Conservation (phyloP, 2,329 filamentous ascomycete species). For the Penicillium sp. region DNA sequence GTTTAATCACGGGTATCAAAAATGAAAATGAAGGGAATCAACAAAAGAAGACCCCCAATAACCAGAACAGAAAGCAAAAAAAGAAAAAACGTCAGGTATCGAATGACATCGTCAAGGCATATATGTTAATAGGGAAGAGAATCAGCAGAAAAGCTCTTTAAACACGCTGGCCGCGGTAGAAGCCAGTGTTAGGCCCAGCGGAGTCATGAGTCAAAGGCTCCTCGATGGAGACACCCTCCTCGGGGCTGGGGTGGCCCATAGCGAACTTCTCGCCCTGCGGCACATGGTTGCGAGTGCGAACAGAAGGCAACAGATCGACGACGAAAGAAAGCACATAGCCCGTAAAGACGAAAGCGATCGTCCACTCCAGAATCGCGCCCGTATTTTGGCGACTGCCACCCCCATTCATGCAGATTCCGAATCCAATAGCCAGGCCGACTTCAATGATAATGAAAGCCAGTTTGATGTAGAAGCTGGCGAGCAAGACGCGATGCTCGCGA, state of each 20-base stretch:
- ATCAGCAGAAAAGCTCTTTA: conserved; percentile 8
- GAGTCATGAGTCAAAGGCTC: conserved; percentile 43
- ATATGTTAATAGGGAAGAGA: conserved; percentile 2
- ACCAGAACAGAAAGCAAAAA: background rate
- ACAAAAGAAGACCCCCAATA: background rate
- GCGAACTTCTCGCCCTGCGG: conserved; percentile 45
- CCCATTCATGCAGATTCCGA: conserved; percentile 57
- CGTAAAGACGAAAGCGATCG: conserved; percentile 80
- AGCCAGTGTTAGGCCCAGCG: conserved; percentile 31
- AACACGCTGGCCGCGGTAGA: conserved; percentile 33
- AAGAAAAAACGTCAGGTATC: conserved; percentile 2
- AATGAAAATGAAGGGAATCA: background rate
- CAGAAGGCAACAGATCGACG: conserved; percentile 81
- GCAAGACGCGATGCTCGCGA: conserved; percentile 68
- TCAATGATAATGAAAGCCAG: conserved; percentile 81
- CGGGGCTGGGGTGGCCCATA: conserved; percentile 18
- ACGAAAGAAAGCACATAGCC: conserved; percentile 86
- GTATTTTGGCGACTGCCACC: conserved; percentile 58
- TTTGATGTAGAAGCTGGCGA: conserved; percentile 84
- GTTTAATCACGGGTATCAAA: conserved; percentile 2
- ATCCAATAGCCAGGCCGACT: conserved; percentile 66
- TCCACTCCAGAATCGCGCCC: conserved; percentile 78
- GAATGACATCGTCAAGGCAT: conserved; percentile 7
- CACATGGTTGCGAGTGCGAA: conserved; percentile 58
- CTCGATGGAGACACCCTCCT: conserved; percentile 30